Evolutionary conservation across 352 stramenopile species (phyloP), one percentile per base, ranked within the genome.

Genomic region (Phytopythium ostracodes): DNA sequence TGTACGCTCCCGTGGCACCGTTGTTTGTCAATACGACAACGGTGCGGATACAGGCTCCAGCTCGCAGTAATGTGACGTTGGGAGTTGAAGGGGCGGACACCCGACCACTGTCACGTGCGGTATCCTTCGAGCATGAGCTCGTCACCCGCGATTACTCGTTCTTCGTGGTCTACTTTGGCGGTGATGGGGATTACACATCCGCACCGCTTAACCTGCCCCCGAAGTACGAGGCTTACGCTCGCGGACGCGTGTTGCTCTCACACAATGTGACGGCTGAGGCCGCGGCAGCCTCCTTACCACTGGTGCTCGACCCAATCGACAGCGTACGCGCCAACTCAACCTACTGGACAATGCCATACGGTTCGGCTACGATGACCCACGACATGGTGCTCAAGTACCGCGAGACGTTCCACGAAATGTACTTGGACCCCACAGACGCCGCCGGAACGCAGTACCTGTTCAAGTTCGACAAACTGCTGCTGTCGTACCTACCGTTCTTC

Each of bases 401-500:
- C 61, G 97, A 99, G 77, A 98, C 94, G 10, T 98, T 98, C 60
- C 86, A 97, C 56, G 89, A 97, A 60, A 89, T 96, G 73, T 79
- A 88, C n/a, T 18, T 72, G 43, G 70, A 95, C 51, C 71, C 72
- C 7, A 78, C 69, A 0, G 79, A 89, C 40, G 49, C 63, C 3
- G 74, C 75, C 0, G 59, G 60, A 1, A 61, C 71, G 11, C 76
- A 91, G 62, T 89, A 84, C 40, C 14, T 83, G 35, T 95, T 91
- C 68, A 79, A 81, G 40, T 92, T 95, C 54, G 71, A 92, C 20
- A 91, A 87, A 42, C 52, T 95, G 22, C 33, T 98, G 56, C 70
- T 99, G 0, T 89, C 96, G 9, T 99, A 99, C 66, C 54, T 99
- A 33, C 97, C 96, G 10, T 99, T 98, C 64, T 89, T 98, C 53